A percentile compares a stretch with the other conserved stretches of the same genome.
These are phyloP conservation scores for Phytophthora lateralis DNA, from an alignment of 352 stramenopile species.

Conservation along the genomic window DNA sequence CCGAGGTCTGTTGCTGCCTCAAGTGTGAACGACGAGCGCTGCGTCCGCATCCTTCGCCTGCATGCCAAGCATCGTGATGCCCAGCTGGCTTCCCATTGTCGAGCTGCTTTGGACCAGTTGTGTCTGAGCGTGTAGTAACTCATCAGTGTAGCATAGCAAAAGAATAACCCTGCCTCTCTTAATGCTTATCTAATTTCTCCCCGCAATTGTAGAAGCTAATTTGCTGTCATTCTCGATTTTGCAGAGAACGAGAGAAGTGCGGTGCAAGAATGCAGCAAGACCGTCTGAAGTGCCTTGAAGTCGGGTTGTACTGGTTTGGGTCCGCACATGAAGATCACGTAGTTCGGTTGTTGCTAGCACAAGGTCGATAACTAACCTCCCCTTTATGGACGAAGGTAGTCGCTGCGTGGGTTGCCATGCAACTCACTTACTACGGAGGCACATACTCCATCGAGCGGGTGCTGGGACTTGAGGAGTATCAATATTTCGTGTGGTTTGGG, in stretches of 20 bases:
- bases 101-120: constrained; percentile 52
- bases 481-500: neutral
- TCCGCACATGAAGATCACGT: too few species aligned
- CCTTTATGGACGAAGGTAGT: too few species aligned
- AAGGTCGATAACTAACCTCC: too few species aligned
- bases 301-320: too few species aligned
- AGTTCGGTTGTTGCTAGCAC: too few species aligned
- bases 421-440: constrained; percentile 14
- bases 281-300: too few species aligned
- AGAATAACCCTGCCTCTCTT: constrained; percentile 13
- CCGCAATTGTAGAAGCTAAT: neutral
- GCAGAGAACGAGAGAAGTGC: too few species aligned
- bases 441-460: constrained; percentile 19
- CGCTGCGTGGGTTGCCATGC: constrained; percentile 3
- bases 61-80: constrained; percentile 66
- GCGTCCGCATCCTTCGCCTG: constrained; percentile 45
- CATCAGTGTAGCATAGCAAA: constrained; percentile 31
- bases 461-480: constrained; percentile 18
- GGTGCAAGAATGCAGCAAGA: too few species aligned
- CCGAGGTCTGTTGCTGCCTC: constrained; percentile 16
- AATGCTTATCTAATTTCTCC: neutral
- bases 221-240: too few species aligned
- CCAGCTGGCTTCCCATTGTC: constrained; percentile 65
- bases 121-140: constrained; percentile 27
- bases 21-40: constrained; percentile 34